Evolutionary conservation across 768 basidiomycete genomes (phyloP).

Genomic region (Suillus hirtellus): DNA sequence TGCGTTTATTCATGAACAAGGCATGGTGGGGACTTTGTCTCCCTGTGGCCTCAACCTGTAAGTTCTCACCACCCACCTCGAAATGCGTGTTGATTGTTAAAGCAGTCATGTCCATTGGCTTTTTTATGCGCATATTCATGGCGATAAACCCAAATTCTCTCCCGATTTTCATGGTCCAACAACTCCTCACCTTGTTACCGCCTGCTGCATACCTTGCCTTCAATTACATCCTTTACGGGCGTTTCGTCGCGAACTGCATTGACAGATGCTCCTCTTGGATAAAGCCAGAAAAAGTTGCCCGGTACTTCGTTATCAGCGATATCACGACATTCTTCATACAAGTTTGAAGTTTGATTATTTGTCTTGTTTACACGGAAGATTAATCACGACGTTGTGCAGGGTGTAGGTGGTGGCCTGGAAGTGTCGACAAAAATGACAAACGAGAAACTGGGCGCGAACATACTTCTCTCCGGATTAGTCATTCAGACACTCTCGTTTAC

Average conservation of each 20-base stretch:
- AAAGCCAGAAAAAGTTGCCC: constrained; percentile 25
- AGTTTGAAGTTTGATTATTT: constrained; percentile 13
- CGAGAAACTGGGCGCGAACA: constrained; percentile 12
- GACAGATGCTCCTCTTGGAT: constrained; percentile 23
- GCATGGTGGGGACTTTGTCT: constrained; percentile 35
- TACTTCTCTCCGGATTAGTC: constrained; percentile 28
- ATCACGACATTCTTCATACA: constrained; percentile 30
- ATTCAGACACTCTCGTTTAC: constrained; percentile 29
- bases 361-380: neutral
- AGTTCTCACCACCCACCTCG: neutral
- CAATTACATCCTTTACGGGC: constrained; percentile 35
- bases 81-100: neutral
- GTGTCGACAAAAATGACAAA: constrained; percentile 12
- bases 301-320: constrained; percentile 31
- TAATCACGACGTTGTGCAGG: constrained; percentile 15
- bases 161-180: constrained; percentile 19
- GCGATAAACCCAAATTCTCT: constrained; percentile 23
- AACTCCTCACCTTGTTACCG: constrained; percentile 26
- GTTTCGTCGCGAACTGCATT: constrained; percentile 22
- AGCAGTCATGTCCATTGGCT: constrained; percentile 24
- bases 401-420: constrained; percentile 25
- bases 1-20: constrained; percentile 22
- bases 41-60: constrained; percentile 31
- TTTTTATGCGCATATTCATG: constrained; percentile 22
- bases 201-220: constrained; percentile 35